These are phyloP conservation scores for Sporobolomyces roseus DNA, from an alignment of 768 basidiomycete species.

Conservation along the genomic window DNA sequence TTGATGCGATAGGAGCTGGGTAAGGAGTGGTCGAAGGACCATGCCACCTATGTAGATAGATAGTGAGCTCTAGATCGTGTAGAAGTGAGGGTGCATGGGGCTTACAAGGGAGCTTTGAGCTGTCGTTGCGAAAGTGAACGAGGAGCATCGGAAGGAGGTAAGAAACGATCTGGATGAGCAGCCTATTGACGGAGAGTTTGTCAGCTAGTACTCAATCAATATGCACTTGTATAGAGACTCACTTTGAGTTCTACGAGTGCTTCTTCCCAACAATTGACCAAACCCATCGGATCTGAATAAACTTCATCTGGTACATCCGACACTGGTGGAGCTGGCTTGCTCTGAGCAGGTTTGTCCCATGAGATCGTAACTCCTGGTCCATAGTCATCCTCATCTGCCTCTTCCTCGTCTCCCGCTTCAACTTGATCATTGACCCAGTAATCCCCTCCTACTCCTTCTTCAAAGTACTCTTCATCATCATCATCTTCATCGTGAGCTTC, in stretches of 20 bases:
- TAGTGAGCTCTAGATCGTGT: background rate
- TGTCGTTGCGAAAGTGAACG: constrained; percentile 18
- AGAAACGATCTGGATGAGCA: constrained; percentile 17
- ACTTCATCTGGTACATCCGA: constrained; percentile 20
- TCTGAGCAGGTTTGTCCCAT: background rate
- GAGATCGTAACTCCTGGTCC: constrained; percentile 5
- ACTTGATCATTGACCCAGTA: background rate
- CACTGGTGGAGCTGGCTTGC: background rate
- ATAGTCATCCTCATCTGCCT: constrained; percentile 14
- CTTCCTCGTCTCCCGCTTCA: background rate
- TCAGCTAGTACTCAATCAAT: background rate
- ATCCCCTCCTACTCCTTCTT: background rate
- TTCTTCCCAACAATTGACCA: constrained; percentile 35
- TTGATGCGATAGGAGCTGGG: constrained; percentile 16
- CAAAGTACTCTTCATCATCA: background rate
- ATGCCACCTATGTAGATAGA: constrained; percentile 22
- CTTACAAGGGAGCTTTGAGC: constrained; percentile 29
- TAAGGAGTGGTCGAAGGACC: constrained; percentile 14
- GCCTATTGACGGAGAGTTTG: background rate
- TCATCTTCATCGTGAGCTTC: background rate
- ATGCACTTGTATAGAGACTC: background rate
- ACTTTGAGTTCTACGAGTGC: constrained; percentile 35
- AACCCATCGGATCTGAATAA: constrained; percentile 30
- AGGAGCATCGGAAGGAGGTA: constrained; percentile 24
- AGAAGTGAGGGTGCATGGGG: background rate